Base-by-base conservation (phyloP, 2,329 filamentous ascomycete genomes). In the Pseudopithomyces chartarum region DNA sequence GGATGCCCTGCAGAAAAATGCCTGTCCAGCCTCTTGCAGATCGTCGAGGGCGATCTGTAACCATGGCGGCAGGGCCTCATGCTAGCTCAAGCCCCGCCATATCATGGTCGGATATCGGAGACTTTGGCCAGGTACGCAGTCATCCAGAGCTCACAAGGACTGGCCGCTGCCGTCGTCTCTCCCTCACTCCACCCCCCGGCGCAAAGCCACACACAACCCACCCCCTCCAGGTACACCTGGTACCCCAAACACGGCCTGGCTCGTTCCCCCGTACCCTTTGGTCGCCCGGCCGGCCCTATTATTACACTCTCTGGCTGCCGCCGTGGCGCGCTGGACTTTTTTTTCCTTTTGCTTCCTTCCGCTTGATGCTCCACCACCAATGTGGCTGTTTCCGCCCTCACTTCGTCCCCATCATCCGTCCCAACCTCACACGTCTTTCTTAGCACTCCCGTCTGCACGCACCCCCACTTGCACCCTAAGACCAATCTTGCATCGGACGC, bases 1-100 rank as follows among this genome's bases (percentile, higher is more conserved):
- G 59, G 56, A 54, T 66, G 70, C 70, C 71, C 69, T 73, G 68
- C 72, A 73, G 68, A 56, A 64, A 55, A 64, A 61, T 63, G 63
- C 64, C 59, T 69, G 71, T 64, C 67, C 66, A 67, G 63, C 48
- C 46, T 51, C 59, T 55, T 66, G 71, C 63, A 69, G 70, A 74
- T 75, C 72, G 64, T 75, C 71, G 64, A 71, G 57, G 69, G 61
- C 69, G 72, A 74, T 74, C 72, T 71, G 69, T 73, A 70, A 74
- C 70, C 61, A 66, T 67, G 70, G 68, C 67, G 60, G 57, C 67
- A 69, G 64, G 68, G 66, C 55, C 52, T 60, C 57, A 56, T 61
- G 54, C 60, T 66, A 63, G 64, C 58, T 59, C 58, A 66, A 61
- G 68, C 68, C 69, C 70, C 70, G 64, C 71, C 67, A 65, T 68